Conservation (phyloP, 2,329 filamentous ascomycete genomes). For the Blumeria graminis region DNA sequence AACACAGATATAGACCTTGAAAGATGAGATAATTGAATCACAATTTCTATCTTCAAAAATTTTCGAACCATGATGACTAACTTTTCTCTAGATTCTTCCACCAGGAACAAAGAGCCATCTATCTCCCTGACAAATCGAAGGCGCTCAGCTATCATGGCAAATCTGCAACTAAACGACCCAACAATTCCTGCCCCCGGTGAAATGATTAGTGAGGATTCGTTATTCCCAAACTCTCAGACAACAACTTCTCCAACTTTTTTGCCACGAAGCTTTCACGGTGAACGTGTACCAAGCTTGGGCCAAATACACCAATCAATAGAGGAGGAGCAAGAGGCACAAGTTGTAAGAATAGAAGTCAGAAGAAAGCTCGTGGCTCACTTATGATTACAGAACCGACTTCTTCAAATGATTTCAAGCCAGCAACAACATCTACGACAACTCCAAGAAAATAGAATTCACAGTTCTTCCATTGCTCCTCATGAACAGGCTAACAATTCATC, state of each 20-base stretch:
- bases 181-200: constrained; percentile 42
- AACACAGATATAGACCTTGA: not conserved
- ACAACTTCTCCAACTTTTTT: constrained; percentile 20
- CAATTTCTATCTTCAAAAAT: too few relatives aligned
- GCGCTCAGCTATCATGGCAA: constrained; percentile 46
- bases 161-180: constrained; percentile 50
- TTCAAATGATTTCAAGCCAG: constrained; percentile 54
- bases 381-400: constrained; percentile 37
- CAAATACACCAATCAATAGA: constrained; percentile 61
- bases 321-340: constrained; percentile 56
- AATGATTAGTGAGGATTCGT: constrained; percentile 25
- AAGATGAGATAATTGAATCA: not conserved
- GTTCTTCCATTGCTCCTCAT: constrained; percentile 17
- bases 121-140: constrained; percentile 23
- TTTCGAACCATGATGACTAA: too few relatives aligned
- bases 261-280: constrained; percentile 31
- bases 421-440: constrained; percentile 44
- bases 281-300: constrained; percentile 44
- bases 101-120: too few relatives aligned
- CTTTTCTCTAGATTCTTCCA: too few relatives aligned
- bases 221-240: constrained; percentile 11
- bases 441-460: constrained; percentile 19
- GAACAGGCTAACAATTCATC: constrained; percentile 21
- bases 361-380: not conserved
- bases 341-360: constrained; percentile 23